Base-by-base conservation (phyloP, 169 alveolate species). In the Fabrea salina region DNA sequence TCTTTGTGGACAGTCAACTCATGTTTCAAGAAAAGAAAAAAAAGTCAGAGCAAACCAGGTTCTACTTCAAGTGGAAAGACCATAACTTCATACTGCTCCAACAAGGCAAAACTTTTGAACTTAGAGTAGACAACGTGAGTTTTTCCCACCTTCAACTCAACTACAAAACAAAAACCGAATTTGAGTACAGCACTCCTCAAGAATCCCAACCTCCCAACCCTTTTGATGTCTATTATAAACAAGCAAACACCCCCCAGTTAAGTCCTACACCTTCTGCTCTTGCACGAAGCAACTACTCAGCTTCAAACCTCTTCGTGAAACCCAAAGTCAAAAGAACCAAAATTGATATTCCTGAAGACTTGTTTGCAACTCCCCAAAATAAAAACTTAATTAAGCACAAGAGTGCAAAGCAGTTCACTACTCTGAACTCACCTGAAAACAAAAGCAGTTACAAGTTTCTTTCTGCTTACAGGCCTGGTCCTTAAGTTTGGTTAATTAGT, bases 291-390 rank as follows among this genome's bases (percentile, higher is more conserved):
- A 51, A 64, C 19, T 11, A 7, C 25, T n/a, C 11, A 54, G 66
- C 33, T 8, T 7, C 25, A n/a, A 33, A 33, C 11, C 19, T 64
- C 30, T 64, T 64, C 19, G 25, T 19, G 2, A 37, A 51, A 19
- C 75, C 75, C 5, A 56, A 64, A 35, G 19, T 64, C 19, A 19
- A 64, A 41, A 51, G 25, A 22, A 33, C 54, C 19, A 33, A n/a
- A 0, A 64, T 56, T 32, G 35, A 64, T 19, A 19, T 64, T 64
- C 47, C 16, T 32, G 75, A 56, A 64, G 54, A 64, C n/a, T 40
- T 64, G 5, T 64, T 64, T 64, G 75, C 35, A 35, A 64, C 35
- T 40, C 75, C 75, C 7, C n/a, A n/a, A n/a, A n/a, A n/a, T n/a
- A n/a, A n/a, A n/a, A n/a, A n/a, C n/a, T n/a, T n/a, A n/a, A n/a